These are phyloP conservation scores for Populus ilicifolia DNA, from an alignment of 345 rosid genomes.

Conservation along the genomic window DNA sequence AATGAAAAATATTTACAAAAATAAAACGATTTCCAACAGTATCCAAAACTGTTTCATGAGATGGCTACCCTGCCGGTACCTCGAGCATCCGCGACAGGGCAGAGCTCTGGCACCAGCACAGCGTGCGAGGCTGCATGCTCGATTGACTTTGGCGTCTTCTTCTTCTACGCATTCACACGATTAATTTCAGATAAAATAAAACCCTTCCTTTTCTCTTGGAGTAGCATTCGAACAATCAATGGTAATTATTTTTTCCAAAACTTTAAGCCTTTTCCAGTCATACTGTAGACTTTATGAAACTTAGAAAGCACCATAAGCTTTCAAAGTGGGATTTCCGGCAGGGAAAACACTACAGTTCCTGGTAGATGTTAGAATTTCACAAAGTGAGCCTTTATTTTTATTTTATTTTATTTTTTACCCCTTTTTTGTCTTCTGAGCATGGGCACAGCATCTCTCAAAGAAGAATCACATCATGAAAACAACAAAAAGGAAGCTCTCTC, in stretches of 20 bases:
- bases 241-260: constrained; percentile 7
- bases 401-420: not conserved
- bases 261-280: constrained; percentile 2
- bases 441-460: not conserved
- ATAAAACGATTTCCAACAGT: too few species aligned
- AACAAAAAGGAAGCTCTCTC: not conserved
- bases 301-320: constrained; percentile 20
- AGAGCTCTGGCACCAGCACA: too few species aligned
- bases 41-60: too few species aligned
- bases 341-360: not conserved
- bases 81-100: too few species aligned
- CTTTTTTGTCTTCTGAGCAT: not conserved
- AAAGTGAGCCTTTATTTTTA: not conserved
- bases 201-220: not conserved
- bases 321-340: not conserved
- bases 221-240: constrained; percentile 10
- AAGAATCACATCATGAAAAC: not conserved
- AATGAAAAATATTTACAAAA: too few species aligned
- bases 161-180: not conserved
- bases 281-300: not conserved
- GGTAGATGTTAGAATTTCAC: not conserved
- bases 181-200: not conserved
- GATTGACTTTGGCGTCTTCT: too few species aligned
- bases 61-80: too few species aligned
- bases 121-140: too few species aligned